Evolutionary conservation across 108 stramenopile genomes (phyloP).

Genomic region (Nitzschia palea): DNA sequence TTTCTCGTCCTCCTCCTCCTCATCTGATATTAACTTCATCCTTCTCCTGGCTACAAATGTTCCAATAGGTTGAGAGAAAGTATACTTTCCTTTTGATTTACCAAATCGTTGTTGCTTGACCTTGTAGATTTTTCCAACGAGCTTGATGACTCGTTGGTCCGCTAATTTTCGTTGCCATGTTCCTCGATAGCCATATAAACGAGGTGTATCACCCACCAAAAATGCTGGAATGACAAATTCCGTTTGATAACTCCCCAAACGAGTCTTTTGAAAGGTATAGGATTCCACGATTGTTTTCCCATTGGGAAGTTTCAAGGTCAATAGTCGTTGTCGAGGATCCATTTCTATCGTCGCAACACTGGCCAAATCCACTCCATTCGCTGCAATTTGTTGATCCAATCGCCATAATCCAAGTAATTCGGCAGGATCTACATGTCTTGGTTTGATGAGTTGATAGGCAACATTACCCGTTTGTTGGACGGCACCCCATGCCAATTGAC

Average conservation of each 20-base stretch:
- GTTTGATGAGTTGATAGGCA: constrained; percentile 41
- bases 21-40: constrained; percentile 13
- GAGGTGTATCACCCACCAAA: constrained; percentile 35
- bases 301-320: constrained; percentile 11
- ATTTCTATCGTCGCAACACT: constrained; percentile 54
- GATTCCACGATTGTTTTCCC: constrained; percentile 9
- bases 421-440: constrained; percentile 33
- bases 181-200: constrained; percentile 42
- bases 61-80: constrained; percentile 29
- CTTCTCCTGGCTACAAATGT: constrained; percentile 53
- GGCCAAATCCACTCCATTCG: constrained; percentile 16
- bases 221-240: constrained; percentile 54
- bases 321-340: constrained; percentile 9
- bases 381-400: constrained; percentile 45
- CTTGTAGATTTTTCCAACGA: constrained; percentile 48
- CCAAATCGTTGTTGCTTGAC: constrained; percentile 34
- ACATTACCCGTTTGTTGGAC: constrained; percentile 37
- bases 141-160: constrained; percentile 44
- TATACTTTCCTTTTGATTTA: constrained; percentile 22
- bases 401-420: constrained; percentile 51
- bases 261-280: constrained; percentile 21
- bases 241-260: constrained; percentile 31
- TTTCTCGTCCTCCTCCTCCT: constrained; percentile 35
- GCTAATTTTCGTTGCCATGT: constrained; percentile 49
- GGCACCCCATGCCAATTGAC: constrained; percentile 30